Evolutionary conservation across 371 early-diverging fungal species (phyloP), one percentile per base, ranked within the genome.

Genomic region (Amoeboaphelidium protococcarum): DNA sequence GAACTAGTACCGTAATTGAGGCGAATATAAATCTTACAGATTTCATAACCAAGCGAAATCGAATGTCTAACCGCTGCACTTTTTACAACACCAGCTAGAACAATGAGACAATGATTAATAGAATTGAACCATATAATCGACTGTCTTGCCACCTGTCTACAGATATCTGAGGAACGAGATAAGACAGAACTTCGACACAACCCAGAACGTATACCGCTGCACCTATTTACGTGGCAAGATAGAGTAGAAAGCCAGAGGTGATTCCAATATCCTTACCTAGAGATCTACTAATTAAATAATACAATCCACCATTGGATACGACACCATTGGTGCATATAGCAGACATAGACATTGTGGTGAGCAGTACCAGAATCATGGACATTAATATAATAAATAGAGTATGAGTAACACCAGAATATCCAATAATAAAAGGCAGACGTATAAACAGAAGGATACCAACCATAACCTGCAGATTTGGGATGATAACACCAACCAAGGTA

Each of bases 351-450:
- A 23, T 45, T 21, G 21, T 21, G 3, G 45, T 31, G 13, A 21
- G 2, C 22, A 13, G 12, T 37, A 24, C 40, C 16, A 37, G 41
- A 2, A 26, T 23, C 1, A 52, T 50, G 2, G 54, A 50, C 12
- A 56, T 45, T 31, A 51, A 41, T 23, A 57, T 45, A 42, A 54
- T 46, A 12, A 55, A 13, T 23, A 61, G 40, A n/a, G 58, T 53
- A 12, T 53, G 48, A 1, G 52, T 48, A 20, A 64, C 45, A 10
- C 64, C 64, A 10, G 58, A 51, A 2, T 47, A 23, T 1, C 59
- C 64, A 1, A 61, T 44, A 20, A 64, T 55, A 52, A 54, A 57
- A 21, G 59, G 54, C 13, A 64, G 45, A 0, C 61, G 54, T 0
- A 58, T 41, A 25, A 59, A 56, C 10, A 58, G 27, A 23, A 58